Evolutionary conservation across 176 grass and related monocot species (phyloP), one percentile per base, ranked within the genome.

Genomic region (Musa schizocarpa): DNA sequence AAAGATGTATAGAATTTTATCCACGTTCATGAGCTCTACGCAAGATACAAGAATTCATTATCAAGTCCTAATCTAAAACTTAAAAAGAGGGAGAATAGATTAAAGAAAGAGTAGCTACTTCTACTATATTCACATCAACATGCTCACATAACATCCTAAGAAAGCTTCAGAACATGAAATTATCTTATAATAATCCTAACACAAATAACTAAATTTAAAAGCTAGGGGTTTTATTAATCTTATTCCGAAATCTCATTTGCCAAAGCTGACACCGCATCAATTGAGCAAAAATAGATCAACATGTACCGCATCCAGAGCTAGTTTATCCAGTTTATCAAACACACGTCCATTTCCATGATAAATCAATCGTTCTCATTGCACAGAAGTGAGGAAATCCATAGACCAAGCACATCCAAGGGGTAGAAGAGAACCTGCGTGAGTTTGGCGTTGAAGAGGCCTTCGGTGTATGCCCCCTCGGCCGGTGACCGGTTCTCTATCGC

Each of bases 401-500:
- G 54, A 57, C 2, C 11, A 74, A 54, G 2, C 11, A 74, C 20
- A 74, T 19, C 43, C 16, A 13, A 27, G 20, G 9, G 2, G 29
- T 8, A 19, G 2, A 56, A 24, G 24, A 20, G 17, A 21, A 92
- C 95, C 95, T 99, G 95, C 23, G 95, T 99, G 76, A 99, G 95
- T 84, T 99, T 99, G 80, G 95, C 95, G 59, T 99, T 99, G 72
- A 99, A 82, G 74, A 99, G 90, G 9, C 95, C 95, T 80, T 99
- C 95, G 11, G 84, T 94, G 72, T 99, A 99, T 53, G 95, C 95
- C 24, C 95, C 90, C 79, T 99, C 95, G 4, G 95, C 95, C 0
- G 95, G 95, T 12, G 95, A 98, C 0, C 95, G 86, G 82, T 98
- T 98, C 86, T 98, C 90, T 17, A 98, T 72, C 65, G 95, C 90